These are phyloP conservation scores for Podospora pseudopauciseta DNA, from an alignment of 495 filamentous ascomycete species.

Conservation along the genomic window DNA sequence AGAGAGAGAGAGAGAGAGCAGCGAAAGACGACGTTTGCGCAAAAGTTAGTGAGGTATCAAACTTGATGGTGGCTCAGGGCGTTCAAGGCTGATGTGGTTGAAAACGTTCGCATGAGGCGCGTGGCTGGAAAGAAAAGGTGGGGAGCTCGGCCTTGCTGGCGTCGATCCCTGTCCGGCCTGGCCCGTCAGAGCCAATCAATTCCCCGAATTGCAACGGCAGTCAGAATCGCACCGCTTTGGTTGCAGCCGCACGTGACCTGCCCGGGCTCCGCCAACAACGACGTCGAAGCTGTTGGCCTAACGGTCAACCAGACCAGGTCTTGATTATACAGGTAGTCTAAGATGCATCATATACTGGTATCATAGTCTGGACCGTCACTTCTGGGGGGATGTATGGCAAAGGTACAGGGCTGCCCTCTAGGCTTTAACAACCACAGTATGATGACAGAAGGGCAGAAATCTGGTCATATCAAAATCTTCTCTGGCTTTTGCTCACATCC, in stretches of 20 bases:
- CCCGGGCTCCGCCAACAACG: not conserved
- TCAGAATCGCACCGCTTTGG: conserved; percentile 1
- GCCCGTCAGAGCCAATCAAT: conserved; percentile 28
- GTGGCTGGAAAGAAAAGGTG: conserved; percentile 17
- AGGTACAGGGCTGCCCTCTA: too few relatives aligned
- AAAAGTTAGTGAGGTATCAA: not conserved
- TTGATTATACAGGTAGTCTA: not conserved
- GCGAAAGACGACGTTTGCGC: not conserved
- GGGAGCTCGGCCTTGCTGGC: conserved; percentile 9
- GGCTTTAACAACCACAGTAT: too few relatives aligned
- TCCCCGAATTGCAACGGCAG: conserved; percentile 27
- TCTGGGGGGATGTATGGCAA: too few relatives aligned
- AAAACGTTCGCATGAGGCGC: conserved; percentile 11
- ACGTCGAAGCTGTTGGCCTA: not conserved
- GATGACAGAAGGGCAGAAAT: not conserved
- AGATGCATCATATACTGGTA: too few relatives aligned
- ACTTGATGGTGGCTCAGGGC: not conserved
- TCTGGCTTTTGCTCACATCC: not conserved
- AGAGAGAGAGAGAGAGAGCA: not conserved
- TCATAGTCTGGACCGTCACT: too few relatives aligned
- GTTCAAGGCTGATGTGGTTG: not conserved
- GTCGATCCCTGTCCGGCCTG: not conserved
- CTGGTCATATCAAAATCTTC: not conserved
- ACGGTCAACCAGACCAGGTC: not conserved
- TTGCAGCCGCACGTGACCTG: conserved; percentile 14